phyloP scores from a whole-genome alignment of 176 grass and related monocot genomes.

The Eragrostis nindensis region DNA sequence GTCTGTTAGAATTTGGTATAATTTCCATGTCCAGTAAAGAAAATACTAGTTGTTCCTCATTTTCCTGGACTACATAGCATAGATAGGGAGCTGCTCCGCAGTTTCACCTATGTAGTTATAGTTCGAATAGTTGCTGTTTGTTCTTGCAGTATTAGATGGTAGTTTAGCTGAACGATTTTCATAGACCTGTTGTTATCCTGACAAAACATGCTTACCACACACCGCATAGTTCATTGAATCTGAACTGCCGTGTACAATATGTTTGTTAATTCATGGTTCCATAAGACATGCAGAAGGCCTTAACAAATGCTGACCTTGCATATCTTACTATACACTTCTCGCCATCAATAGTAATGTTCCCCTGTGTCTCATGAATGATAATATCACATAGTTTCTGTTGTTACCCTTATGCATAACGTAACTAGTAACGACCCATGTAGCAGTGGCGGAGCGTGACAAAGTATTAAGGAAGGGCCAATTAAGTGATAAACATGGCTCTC shows the following conservation, averaged over 20 bases:
- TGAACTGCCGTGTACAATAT: background rate
- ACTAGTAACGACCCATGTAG: no score
- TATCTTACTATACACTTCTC: background rate
- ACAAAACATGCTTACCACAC: background rate
- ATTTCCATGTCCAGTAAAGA: background rate
- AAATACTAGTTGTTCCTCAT: slow-evolving; percentile 1
- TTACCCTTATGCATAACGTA: slow-evolving; percentile 19
- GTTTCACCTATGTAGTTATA: background rate
- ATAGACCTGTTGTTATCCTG: no score
- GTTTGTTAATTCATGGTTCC: background rate
- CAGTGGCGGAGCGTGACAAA: no score
- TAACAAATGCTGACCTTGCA: background rate
- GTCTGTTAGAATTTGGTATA: background rate
- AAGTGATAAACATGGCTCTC: no score
- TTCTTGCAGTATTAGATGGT: background rate
- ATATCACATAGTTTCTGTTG: background rate
- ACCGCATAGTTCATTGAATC: background rate
- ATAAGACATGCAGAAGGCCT: background rate
- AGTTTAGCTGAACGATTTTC: slow-evolving; percentile 4
- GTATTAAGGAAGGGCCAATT: no score
- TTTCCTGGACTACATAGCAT: background rate
- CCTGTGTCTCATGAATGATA: slow-evolving; percentile 7
- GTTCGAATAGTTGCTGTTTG: background rate
- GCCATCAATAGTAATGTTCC: background rate
- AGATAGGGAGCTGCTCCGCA: background rate